Base-by-base conservation (phyloP, 768 basidiomycete genomes). In the Candolleomyces efflorescens region DNA sequence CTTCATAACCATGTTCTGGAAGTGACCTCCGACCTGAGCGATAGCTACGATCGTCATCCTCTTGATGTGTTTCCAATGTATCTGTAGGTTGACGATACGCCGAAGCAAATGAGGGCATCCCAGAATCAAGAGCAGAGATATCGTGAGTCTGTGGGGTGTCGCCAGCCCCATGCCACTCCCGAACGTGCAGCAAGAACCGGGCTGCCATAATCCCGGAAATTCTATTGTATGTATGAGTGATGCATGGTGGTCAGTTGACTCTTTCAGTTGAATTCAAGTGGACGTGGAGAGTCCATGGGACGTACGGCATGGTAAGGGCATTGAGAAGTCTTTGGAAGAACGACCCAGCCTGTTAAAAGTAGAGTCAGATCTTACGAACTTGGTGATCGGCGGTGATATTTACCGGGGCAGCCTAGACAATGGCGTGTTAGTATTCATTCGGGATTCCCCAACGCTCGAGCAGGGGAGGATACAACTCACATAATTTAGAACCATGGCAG, bases 401-500 rank as follows among this genome's bases (percentile, higher is more conserved):
- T 54, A 47, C 50, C 17, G 57, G 51, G 2, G 57, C 57, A 22
- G 47, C 27, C 51, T 26, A 20, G 18, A n/a, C 11, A 46, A 11
- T 46, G 44, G 7, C 44, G 44, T 11, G 6, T 52, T 20, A 23
- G 32, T 32, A 11, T 32, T 32, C 11, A 11, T 32, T 32, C 20
- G 49, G 15, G 18, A 48, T 17, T 20, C 10, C 5, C 3, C 10
- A 22, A 24, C 37, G 37, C 23, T 9, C 24, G 1, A 36, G 18
- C 20, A 37, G 22, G 20, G 37, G 5, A 23, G 39, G 17, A n/a
- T n/a, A n/a, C n/a, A n/a, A n/a, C 22, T 45, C 6, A 59, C 58
- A 27, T 59, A 59, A 45, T 47, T 53, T 17, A 59, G 46, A 37
- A 59, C 36, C 58, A 59, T 54, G 0, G 58, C 58, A 9, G 58